These are phyloP conservation scores for Bruguiera gymnorhiza DNA, from an alignment of 345 rosid species.

Conservation along the genomic window DNA sequence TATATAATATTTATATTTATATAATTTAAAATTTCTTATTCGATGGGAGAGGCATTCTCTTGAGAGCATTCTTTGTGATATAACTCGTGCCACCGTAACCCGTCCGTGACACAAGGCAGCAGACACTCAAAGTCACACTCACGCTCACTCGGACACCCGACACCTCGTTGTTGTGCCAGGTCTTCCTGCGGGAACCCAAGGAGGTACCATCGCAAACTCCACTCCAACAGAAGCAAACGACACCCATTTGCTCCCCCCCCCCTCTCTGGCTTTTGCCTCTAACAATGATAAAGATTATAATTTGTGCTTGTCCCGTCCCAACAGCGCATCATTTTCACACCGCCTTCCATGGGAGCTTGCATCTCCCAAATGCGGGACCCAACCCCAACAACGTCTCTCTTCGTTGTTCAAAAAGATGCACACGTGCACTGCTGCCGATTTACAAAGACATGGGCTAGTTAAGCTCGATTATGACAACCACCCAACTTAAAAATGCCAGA, in stretches of 20 bases:
- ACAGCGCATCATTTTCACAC: not conserved
- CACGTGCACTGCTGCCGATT: slow-evolving; percentile 47
- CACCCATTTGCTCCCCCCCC: too few species aligned
- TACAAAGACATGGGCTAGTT: slow-evolving; percentile 33
- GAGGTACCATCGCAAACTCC: slow-evolving; percentile 15
- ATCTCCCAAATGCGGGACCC: not conserved
- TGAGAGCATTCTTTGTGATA: too few species aligned
- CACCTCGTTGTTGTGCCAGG: slow-evolving; percentile 29
- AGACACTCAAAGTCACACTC: too few species aligned
- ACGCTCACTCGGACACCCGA: not conserved
- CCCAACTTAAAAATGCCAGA: not conserved
- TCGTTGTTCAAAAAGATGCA: slow-evolving; percentile 18
- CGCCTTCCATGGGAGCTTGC: not conserved
- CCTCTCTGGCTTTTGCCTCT: too few species aligned
- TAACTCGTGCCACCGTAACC: too few species aligned
- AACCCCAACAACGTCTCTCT: slow-evolving; percentile 20
- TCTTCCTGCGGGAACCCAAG: slow-evolving; percentile 21
- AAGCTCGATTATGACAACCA: slow-evolving; percentile 9
- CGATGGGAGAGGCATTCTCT: too few species aligned
- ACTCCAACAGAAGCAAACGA: not conserved
- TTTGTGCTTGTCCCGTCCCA: not conserved
- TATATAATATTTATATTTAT: too few species aligned
- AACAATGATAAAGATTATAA: too few species aligned
- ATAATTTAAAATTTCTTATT: too few species aligned
- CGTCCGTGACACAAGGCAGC: not conserved